Conservation (phyloP, 257 asterid genomes). For the Salvia rosmarinus region DNA sequence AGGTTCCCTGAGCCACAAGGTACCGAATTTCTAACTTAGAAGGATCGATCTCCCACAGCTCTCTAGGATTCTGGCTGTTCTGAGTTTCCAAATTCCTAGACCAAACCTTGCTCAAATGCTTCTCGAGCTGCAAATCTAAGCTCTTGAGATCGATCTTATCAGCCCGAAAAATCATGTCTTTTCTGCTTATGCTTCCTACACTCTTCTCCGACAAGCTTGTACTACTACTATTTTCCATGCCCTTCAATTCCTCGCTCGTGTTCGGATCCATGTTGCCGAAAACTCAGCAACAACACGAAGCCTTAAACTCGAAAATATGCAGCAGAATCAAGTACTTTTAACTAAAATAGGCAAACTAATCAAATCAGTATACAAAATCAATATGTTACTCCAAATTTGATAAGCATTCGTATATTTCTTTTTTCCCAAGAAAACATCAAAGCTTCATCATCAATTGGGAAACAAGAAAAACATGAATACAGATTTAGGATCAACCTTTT, state of each 20-base stretch:
- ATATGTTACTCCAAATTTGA: not conserved
- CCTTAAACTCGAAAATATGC: slow-evolving; percentile 21
- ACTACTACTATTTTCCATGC: slow-evolving; percentile 39
- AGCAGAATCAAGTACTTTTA: slow-evolving; percentile 31
- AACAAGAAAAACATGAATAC: slow-evolving; percentile 6
- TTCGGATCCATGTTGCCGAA: slow-evolving; percentile 49
- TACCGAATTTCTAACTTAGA: slow-evolving; percentile 65
- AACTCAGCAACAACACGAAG: slow-evolving; percentile 19
- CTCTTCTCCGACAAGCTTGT: slow-evolving; percentile 34
- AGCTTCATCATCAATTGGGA: slow-evolving; percentile 30
- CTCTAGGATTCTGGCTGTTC: slow-evolving; percentile 53
- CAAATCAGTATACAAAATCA: not conserved
- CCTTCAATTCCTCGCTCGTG: slow-evolving; percentile 45
- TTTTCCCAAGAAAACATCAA: not conserved
- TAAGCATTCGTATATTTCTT: not conserved
- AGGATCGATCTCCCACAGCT: slow-evolving; percentile 83
- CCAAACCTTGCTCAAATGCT: slow-evolving; percentile 74
- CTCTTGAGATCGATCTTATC: slow-evolving; percentile 76
- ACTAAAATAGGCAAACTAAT: slow-evolving; percentile 11
- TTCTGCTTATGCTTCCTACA: slow-evolving; percentile 47
- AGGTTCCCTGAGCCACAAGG: slow-evolving; percentile 74
- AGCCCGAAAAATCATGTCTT: slow-evolving; percentile 78
- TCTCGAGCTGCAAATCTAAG: slow-evolving; percentile 84
- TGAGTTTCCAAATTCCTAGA: slow-evolving; percentile 51
- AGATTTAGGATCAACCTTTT: slow-evolving; percentile 13